Conservation (phyloP, 768 basidiomycete species). For the Auricularia heimuer region DNA sequence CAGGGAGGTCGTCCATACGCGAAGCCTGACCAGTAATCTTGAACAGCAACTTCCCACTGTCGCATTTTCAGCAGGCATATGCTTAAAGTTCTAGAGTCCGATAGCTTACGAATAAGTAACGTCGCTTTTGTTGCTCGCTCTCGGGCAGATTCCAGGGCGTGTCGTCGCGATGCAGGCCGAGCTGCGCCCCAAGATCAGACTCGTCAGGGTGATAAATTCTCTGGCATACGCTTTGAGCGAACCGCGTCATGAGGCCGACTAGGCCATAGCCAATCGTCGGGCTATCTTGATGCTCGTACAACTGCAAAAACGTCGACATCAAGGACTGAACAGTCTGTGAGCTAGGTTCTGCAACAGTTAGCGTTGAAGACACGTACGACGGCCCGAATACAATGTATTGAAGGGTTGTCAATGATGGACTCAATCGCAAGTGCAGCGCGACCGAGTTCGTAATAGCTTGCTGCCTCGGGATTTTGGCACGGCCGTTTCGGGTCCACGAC, state of each 20-base stretch:
- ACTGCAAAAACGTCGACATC: neutral
- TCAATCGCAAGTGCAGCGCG: neutral
- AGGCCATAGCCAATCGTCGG: neutral
- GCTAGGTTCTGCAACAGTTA: neutral
- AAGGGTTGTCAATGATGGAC: neutral
- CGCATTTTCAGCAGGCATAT: too few relatives aligned
- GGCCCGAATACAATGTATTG: neutral
- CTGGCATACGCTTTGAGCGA: neutral
- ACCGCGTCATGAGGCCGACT: neutral
- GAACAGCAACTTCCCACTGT: neutral
- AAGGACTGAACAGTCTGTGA: neutral
- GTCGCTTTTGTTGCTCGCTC: neutral
- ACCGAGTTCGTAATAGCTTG: neutral
- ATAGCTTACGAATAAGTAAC: neutral
- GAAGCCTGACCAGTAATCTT: neutral
- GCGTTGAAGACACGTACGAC: neutral
- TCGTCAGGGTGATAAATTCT: neutral
- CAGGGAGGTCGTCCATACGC: slow-evolving; percentile 53
- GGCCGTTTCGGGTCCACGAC: neutral
- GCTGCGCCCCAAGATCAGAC: neutral
- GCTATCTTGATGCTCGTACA: neutral
- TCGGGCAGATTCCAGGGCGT: neutral
- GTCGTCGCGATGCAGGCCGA: neutral
- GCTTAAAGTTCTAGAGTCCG: too few relatives aligned
- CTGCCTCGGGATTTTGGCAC: neutral